These are phyloP conservation scores for Thermothielavioides terrestris DNA, from an alignment of 495 filamentous ascomycete species.

Conservation along the genomic window DNA sequence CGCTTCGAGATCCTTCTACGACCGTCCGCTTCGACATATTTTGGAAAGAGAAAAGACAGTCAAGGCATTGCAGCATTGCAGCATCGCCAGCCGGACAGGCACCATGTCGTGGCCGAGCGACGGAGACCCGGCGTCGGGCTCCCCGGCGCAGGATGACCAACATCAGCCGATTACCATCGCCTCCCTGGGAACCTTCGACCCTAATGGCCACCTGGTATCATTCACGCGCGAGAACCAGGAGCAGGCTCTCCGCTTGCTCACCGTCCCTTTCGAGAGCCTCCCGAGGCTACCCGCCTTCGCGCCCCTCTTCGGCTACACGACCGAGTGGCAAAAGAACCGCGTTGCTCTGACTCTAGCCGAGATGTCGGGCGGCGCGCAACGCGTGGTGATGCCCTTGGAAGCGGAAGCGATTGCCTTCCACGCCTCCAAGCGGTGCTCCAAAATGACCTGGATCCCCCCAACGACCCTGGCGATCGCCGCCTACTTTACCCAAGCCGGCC, in stretches of 20 bases:
- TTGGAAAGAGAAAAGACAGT: too few relatives aligned
- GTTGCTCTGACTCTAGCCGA: not conserved
- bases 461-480: not conserved
- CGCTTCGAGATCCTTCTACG: too few relatives aligned
- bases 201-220: not conserved
- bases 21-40: too few relatives aligned
- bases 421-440: not conserved
- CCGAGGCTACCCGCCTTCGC: slow-evolving; percentile 12
- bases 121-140: not conserved
- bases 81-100: not conserved
- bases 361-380: not conserved
- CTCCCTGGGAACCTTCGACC: not conserved
- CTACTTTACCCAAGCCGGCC: slow-evolving; percentile 10
- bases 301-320: slow-evolving; percentile 3
- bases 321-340: not conserved
- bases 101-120: slow-evolving; percentile 7
- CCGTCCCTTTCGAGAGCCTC: slow-evolving; percentile 11
- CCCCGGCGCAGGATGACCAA: not conserved
- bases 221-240: not conserved
- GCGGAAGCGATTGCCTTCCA: slow-evolving; percentile 12
- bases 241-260: slow-evolving; percentile 1
- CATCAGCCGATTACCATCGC: not conserved
- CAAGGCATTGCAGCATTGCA: not conserved
- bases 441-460: slow-evolving; percentile 7
- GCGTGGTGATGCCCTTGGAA: slow-evolving; percentile 3